phyloP scores from a whole-genome alignment of 2,329 filamentous ascomycete genomes.

The Paecilomyces niveus region DNA sequence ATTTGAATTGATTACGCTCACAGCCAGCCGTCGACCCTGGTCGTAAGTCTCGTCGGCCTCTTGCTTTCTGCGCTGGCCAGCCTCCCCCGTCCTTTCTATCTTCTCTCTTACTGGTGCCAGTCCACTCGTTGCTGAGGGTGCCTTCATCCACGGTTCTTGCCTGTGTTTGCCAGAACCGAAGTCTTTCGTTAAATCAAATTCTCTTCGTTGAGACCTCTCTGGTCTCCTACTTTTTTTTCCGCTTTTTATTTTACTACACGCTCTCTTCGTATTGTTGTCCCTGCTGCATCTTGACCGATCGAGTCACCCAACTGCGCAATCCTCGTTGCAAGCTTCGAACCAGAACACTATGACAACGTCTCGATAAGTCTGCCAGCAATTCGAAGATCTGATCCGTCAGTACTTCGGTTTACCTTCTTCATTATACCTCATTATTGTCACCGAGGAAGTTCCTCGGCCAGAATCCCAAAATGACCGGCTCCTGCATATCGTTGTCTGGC shows the following conservation, averaged over 20 bases:
- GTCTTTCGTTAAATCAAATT: slow-evolving; percentile 3
- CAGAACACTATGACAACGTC: not conserved
- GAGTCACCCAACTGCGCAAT: not conserved
- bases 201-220: not conserved
- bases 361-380: not conserved
- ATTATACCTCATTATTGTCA: not conserved
- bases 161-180: not conserved
- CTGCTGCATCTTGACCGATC: not conserved
- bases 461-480: slow-evolving; percentile 23
- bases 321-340: not conserved
- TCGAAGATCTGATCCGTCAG: not conserved
- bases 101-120: not conserved
- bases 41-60: not conserved
- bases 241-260: not conserved
- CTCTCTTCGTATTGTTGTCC: slow-evolving; percentile 1
- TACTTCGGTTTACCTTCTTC: not conserved
- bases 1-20: not conserved
- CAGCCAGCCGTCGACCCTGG: not conserved
- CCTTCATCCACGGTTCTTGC: slow-evolving; percentile 1
- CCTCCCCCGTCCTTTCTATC: not conserved
- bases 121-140: not conserved
- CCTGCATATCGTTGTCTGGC: slow-evolving; percentile 61
- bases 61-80: slow-evolving; percentile 1
- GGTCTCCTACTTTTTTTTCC: slow-evolving; percentile 1
- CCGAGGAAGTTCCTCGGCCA: not conserved